Conservation (phyloP, 768 basidiomycete species). For the Russula dissimulans region DNA sequence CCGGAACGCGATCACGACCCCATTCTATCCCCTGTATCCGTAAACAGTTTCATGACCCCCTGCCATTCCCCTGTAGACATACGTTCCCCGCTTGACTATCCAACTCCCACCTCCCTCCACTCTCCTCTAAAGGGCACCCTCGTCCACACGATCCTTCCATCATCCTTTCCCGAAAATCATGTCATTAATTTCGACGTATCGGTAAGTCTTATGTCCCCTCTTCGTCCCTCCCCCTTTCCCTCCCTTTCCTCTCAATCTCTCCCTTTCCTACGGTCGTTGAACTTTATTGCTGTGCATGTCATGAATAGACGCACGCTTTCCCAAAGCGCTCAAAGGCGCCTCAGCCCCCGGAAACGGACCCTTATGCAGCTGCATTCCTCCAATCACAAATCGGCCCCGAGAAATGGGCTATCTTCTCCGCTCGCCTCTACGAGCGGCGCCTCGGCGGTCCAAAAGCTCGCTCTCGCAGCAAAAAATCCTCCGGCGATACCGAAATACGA, state of each 20-base stretch:
- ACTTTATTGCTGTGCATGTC: slow-evolving; percentile 14
- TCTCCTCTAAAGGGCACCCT: slow-evolving; percentile 8
- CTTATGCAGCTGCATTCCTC: slow-evolving; percentile 37
- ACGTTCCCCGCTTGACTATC: slow-evolving; percentile 17
- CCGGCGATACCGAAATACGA: slow-evolving; percentile 23
- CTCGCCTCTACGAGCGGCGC: slow-evolving; percentile 39
- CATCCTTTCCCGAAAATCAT: slow-evolving; percentile 22
- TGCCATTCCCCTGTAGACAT: slow-evolving; percentile 20
- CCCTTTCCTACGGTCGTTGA: background rate
- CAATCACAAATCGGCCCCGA: slow-evolving; percentile 36
- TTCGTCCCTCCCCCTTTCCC: background rate
- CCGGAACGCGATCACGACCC: slow-evolving; percentile 13
- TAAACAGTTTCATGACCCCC: slow-evolving; percentile 15
- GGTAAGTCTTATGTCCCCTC: slow-evolving; percentile 16
- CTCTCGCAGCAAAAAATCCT: slow-evolving; percentile 21
- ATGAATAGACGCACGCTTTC: slow-evolving; percentile 17
- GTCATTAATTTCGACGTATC: slow-evolving; percentile 20
- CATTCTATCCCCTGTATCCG: slow-evolving; percentile 16
- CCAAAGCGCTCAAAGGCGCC: slow-evolving; percentile 19
- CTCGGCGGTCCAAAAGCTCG: slow-evolving; percentile 33
- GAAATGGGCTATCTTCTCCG: slow-evolving; percentile 39
- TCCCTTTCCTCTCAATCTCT: background rate
- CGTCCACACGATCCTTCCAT: slow-evolving; percentile 18
- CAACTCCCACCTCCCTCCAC: slow-evolving; percentile 10
- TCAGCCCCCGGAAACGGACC: slow-evolving; percentile 25